Evolutionary conservation across 345 rosid species (phyloP), one percentile per base, ranked within the genome.

Genomic region (Heritiera fomes): DNA sequence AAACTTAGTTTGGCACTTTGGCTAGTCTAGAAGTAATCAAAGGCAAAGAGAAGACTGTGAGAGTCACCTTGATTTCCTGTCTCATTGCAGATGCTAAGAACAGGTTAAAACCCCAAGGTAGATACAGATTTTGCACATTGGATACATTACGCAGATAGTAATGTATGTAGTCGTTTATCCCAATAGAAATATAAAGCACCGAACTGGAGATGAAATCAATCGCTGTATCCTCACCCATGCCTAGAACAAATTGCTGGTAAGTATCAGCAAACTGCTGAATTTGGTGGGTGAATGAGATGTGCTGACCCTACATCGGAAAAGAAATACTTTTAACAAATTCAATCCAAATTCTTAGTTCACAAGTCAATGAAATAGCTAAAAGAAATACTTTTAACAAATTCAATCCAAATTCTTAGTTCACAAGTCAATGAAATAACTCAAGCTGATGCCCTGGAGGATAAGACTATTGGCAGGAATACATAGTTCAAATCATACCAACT

Each of bases 121-220:
- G 85, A 80, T 91, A 93, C 53, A 88, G 80, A 56, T 84, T 88
- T 88, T 88, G 97, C 60, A 91, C 93, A 81, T 83, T 83, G 23
- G 99, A 92, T 71, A 84, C 86, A 71, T 95, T 92, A 9, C 85
- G 90, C 71, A 95, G 81, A 80, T 93, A 95, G 90, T 92, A 93
- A 81, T 93, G 99, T 77, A 95, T 93, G 79, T 91, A 93, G 75
- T 95, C 99, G 43, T 95, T 95, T 84, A 89, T 86, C 63, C 99
- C 98, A 53, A 93, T 87, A 0, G 98, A 95, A 71, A 95, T 58
- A 80, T 92, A 93, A 53, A 93, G 78, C 68, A 93, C 91, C 0
- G 99, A 93, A 30, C 81, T 86, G 0, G 93, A 91, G 82, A 95
- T 84, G 43, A 88, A 84, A 77, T 85, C 82, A 12, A 80, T 78